Conservation (phyloP, 805 yeast genomes). For the Candida nonsorbophila region DNA sequence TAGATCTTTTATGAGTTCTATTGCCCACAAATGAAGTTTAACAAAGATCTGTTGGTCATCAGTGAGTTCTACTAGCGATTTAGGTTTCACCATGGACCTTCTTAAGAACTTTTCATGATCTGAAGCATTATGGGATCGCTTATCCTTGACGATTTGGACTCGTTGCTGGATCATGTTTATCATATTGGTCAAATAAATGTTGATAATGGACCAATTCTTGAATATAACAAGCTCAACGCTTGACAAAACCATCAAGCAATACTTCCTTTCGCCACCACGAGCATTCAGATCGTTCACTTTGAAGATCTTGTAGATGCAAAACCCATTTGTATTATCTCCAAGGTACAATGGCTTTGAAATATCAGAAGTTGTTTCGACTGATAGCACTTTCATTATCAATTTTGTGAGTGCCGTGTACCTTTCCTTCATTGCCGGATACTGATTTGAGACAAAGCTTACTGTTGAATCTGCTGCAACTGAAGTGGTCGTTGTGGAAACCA, state of each 20-base stretch:
- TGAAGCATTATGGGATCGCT: constrained; percentile 5
- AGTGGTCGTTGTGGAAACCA: constrained; percentile 18
- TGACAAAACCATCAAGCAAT: constrained; percentile 52
- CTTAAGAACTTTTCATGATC: constrained; percentile 52
- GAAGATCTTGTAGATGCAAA: constrained; percentile 55
- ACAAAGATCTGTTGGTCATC: constrained; percentile 51
- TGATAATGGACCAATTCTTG: constrained; percentile 50
- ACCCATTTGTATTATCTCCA: constrained; percentile 59
- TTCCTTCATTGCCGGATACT: constrained; percentile 47
- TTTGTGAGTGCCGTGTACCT: constrained; percentile 53
- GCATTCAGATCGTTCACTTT: constrained; percentile 61
- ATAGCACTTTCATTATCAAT: constrained; percentile 56
- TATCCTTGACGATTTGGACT: constrained; percentile 10
- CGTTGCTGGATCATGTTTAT: constrained; percentile 24
- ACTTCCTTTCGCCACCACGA: constrained; percentile 69
- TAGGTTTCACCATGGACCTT: constrained; percentile 51
- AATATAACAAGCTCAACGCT: constrained; percentile 50
- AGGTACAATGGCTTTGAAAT: constrained; percentile 56
- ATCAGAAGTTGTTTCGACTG: constrained; percentile 62
- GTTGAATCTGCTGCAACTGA: constrained; percentile 11
- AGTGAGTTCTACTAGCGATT: constrained; percentile 49
- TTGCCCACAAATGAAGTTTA: constrained; percentile 61
- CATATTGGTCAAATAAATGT: constrained; percentile 24
- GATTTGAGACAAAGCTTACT: constrained; percentile 54
- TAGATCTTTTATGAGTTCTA: constrained; percentile 37